Evolutionary conservation across 2,329 filamentous ascomycete genomes (phyloP).

Genomic region (Thyridium curvatum): DNA sequence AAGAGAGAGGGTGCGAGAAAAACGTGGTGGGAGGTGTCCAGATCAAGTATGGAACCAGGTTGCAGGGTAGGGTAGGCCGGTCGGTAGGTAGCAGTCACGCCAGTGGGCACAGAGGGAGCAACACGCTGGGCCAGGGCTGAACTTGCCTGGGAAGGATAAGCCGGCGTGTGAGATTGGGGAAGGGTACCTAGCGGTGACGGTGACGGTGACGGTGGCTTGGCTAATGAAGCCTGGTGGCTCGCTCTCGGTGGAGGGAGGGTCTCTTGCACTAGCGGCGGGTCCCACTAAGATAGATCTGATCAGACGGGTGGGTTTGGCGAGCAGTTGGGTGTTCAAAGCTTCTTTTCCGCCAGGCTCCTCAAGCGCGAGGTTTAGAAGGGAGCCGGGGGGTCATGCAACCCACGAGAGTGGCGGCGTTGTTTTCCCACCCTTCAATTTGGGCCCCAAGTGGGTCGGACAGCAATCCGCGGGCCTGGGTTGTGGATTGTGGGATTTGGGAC

Average conservation of each 20-base stretch:
- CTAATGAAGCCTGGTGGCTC: neutral
- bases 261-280: neutral
- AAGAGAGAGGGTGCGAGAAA: no score
- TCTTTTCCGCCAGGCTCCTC: neutral
- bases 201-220: neutral
- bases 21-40: no score
- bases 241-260: neutral
- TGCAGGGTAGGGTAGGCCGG: no score
- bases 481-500: neutral
- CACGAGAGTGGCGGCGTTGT: conserved; percentile 1
- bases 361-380: neutral
- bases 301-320: conserved; percentile 1
- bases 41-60: no score
- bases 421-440: conserved; percentile 1
- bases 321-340: neutral
- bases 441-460: conserved; percentile 2
- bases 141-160: neutral
- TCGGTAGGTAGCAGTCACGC: no score
- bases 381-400: conserved; percentile 1
- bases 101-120: neutral
- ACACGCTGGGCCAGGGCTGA: neutral
- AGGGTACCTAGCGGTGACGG: neutral
- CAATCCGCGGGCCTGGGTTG: conserved; percentile 2
- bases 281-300: conserved; percentile 4
- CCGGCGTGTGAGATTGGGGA: neutral